A percentile compares a stretch with the other conserved stretches of the same genome.
Conservation (phyloP, 495 filamentous ascomycete species). For the Gamarada debralockiae region DNA sequence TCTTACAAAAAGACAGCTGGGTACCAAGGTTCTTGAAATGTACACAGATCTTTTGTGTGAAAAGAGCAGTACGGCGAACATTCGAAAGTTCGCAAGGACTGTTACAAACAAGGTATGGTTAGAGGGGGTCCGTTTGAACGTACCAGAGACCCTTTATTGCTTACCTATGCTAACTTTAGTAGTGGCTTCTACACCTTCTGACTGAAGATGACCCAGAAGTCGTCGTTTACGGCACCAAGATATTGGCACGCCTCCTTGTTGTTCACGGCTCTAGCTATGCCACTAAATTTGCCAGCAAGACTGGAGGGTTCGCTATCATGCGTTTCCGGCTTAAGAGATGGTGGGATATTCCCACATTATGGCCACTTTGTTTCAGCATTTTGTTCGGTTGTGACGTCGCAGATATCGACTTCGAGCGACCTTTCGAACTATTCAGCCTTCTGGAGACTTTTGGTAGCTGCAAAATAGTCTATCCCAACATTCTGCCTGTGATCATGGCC, state of each 20-base stretch:
- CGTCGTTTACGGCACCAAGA: conserved; percentile 75
- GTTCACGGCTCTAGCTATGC: conserved; percentile 75
- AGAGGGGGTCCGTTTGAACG: neutral
- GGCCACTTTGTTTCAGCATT: conserved; percentile 87
- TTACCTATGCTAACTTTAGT: conserved; percentile 38
- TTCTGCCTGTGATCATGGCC: conserved; percentile 73
- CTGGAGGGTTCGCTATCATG: conserved; percentile 82
- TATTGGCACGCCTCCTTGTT: conserved; percentile 81
- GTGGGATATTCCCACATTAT: conserved; percentile 83
- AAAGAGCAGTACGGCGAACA: conserved; percentile 57
- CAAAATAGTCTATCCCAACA: conserved; percentile 70
- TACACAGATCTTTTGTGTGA: conserved; percentile 82
- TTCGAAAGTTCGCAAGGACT: conserved; percentile 87
- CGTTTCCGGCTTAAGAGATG: conserved; percentile 74
- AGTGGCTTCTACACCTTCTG: conserved; percentile 95
- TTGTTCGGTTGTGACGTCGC: conserved; percentile 81
- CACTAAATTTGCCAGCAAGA: conserved; percentile 79
- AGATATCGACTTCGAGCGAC: conserved; percentile 64
- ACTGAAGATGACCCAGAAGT: conserved; percentile 83
- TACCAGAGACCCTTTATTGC: neutral
- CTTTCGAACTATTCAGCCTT: conserved; percentile 70
- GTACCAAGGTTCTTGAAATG: conserved; percentile 72
- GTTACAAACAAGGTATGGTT: conserved; percentile 93
- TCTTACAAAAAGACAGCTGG: conserved; percentile 59
- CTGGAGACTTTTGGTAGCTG: conserved; percentile 65